Evolutionary conservation across 352 stramenopile species (phyloP).

Genomic region (Phytophthora brassicae): DNA sequence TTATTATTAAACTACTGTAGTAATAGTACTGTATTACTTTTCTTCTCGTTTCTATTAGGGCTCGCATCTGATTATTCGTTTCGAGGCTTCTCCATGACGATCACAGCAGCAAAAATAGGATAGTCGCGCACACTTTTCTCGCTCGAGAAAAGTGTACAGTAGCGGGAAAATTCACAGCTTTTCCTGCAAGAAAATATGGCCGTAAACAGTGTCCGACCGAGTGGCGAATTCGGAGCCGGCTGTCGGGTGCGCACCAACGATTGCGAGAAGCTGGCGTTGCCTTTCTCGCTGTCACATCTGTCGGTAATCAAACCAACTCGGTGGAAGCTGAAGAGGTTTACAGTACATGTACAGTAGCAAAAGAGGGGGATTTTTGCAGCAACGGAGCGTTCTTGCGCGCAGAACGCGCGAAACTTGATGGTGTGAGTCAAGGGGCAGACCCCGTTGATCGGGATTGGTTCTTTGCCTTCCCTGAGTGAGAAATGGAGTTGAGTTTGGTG

Average conservation of each 20-base stretch:
- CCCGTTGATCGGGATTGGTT: slow-evolving; percentile 1
- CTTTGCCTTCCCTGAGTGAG: neutral
- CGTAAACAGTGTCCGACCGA: slow-evolving; percentile 17
- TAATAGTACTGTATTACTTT: too few species aligned
- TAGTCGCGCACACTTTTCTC: too few species aligned
- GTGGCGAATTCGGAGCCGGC: slow-evolving; percentile 5
- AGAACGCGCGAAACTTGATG: slow-evolving; percentile 10
- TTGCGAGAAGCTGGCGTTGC: slow-evolving; percentile 7
- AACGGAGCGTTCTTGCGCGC: slow-evolving; percentile 3
- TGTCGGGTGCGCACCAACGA: neutral
- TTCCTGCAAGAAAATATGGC: neutral
- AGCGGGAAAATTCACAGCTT: slow-evolving; percentile 21
- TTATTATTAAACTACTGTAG: too few species aligned
- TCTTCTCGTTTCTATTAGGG: too few species aligned
- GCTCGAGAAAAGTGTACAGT: too few species aligned
- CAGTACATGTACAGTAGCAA: too few species aligned
- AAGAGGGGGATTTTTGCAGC: slow-evolving; percentile 22
- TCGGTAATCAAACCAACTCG: slow-evolving; percentile 8
- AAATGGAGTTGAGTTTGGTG: too few species aligned
- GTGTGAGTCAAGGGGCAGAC: slow-evolving; percentile 1
- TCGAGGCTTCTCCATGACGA: too few species aligned
- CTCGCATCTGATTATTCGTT: too few species aligned
- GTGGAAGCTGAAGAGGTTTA: too few species aligned
- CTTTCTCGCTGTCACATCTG: slow-evolving; percentile 1
- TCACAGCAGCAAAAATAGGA: slow-evolving; percentile 22